Evolutionary conservation across 495 filamentous ascomycete genomes (phyloP).

Genomic region (Aspergillus cavernicola): DNA sequence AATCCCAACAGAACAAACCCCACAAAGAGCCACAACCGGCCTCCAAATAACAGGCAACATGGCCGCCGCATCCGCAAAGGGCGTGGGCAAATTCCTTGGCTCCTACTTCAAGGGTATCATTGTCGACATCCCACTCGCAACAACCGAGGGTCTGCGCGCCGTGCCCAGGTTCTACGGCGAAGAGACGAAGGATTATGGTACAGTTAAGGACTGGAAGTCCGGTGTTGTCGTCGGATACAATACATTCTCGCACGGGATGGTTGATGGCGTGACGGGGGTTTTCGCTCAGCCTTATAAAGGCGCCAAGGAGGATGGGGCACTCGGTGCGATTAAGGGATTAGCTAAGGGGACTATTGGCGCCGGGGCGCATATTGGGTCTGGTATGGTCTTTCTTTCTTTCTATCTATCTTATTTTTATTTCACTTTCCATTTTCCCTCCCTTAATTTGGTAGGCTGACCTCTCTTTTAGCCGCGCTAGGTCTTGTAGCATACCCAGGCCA

Average conservation of each 20-base stretch:
- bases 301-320: conserved; percentile 52
- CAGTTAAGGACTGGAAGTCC: conserved; percentile 35
- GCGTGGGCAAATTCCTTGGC: conserved; percentile 31
- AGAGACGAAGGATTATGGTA: conserved; percentile 35
- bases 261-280: conserved; percentile 70
- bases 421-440: not conserved
- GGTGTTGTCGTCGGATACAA: conserved; percentile 35
- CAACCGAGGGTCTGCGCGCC: conserved; percentile 81
- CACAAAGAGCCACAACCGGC: not conserved
- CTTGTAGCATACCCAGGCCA: conserved; percentile 26
- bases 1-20: not conserved
- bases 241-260: conserved; percentile 67
- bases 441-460: not conserved
- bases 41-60: conserved; percentile 17
- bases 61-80: conserved; percentile 27
- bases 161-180: conserved; percentile 76
- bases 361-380: conserved; percentile 55
- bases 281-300: conserved; percentile 63
- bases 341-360: conserved; percentile 74
- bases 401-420: too few species aligned
- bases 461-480: conserved; percentile 20
- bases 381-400: conserved; percentile 17
- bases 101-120: conserved; percentile 33
- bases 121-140: conserved; percentile 67
- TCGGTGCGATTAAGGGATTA: conserved; percentile 62